phyloP scores from a whole-genome alignment of 1,284 basidiomycete genomes.

The Ustilago lituana region DNA sequence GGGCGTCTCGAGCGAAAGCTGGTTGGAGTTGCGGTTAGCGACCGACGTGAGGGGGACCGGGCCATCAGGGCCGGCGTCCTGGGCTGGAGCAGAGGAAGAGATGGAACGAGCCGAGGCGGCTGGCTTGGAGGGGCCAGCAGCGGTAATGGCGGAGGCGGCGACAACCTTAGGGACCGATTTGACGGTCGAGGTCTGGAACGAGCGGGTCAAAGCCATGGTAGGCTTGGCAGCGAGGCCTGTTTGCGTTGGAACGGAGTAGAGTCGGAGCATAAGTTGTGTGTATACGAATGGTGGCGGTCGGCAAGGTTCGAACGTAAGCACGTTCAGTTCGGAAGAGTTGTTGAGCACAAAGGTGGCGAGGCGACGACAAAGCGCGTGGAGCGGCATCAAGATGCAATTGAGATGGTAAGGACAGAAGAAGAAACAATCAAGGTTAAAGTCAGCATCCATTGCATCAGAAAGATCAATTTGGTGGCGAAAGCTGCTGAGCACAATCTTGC shows the following conservation, averaged over 20 bases:
- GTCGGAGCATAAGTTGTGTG: background rate
- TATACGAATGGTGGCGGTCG: too few species aligned
- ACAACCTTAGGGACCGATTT: constrained; percentile 40
- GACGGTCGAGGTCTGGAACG: constrained; percentile 45
- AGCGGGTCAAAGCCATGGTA: constrained; percentile 36
- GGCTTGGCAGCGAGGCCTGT: constrained; percentile 45
- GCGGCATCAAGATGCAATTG: too few species aligned
- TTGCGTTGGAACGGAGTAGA: background rate
- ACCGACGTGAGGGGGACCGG: constrained; percentile 67
- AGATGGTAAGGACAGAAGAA: too few species aligned
- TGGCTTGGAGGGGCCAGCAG: constrained; percentile 27
- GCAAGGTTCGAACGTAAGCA: too few species aligned
- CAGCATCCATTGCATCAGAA: too few species aligned
- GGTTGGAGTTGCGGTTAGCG: constrained; percentile 61
- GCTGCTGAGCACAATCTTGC: too few species aligned
- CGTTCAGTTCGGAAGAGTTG: too few species aligned
- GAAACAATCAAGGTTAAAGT: too few species aligned
- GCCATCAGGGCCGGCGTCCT: constrained; percentile 39
- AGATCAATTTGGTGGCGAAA: too few species aligned
- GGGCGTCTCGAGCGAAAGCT: constrained; percentile 80
- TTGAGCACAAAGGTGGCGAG: too few species aligned
- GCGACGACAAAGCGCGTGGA: too few species aligned
- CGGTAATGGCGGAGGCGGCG: constrained; percentile 1
- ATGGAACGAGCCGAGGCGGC: constrained; percentile 22
- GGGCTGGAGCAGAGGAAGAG: constrained; percentile 35